Conservation (phyloP, 2,329 filamentous ascomycete species). For the Fusarium heterosporum region DNA sequence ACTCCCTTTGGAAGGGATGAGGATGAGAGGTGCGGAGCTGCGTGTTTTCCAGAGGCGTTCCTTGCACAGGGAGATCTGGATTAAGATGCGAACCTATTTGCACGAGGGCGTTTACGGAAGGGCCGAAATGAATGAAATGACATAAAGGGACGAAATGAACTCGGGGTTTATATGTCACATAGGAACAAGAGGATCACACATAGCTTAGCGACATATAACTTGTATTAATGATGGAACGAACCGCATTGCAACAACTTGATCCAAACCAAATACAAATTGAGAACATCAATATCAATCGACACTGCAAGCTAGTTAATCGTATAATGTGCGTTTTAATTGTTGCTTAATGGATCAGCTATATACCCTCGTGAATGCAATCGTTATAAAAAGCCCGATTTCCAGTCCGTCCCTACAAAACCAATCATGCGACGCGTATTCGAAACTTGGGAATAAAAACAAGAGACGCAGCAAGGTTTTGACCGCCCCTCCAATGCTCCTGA, state of each 20-base stretch:
- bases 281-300: not conserved
- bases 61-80: not conserved
- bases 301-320: not conserved
- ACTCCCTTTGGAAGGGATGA: not conserved
- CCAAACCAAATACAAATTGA: not conserved
- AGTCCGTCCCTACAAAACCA: constrained; percentile 17
- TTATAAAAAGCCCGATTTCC: constrained; percentile 10
- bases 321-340: constrained; percentile 23
- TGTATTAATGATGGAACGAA: constrained; percentile 7
- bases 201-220: constrained; percentile 11
- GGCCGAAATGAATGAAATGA: too few species aligned
- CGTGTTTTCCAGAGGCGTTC: not conserved
- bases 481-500: constrained; percentile 23
- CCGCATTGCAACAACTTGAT: constrained; percentile 1
- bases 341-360: constrained; percentile 35
- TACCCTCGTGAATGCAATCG: constrained; percentile 22
- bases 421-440: constrained; percentile 14
- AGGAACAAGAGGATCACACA: not conserved
- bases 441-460: constrained; percentile 21
- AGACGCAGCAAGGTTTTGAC: constrained; percentile 33
- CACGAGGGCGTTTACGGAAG: not conserved
- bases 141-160: not conserved
- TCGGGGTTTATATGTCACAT: not conserved
- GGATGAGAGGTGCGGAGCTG: not conserved
- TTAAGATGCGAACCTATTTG: not conserved